Evolutionary conservation across 2,329 filamentous ascomycete species (phyloP), one percentile per base, ranked within the genome.

Genomic region (Beauveria australis): DNA sequence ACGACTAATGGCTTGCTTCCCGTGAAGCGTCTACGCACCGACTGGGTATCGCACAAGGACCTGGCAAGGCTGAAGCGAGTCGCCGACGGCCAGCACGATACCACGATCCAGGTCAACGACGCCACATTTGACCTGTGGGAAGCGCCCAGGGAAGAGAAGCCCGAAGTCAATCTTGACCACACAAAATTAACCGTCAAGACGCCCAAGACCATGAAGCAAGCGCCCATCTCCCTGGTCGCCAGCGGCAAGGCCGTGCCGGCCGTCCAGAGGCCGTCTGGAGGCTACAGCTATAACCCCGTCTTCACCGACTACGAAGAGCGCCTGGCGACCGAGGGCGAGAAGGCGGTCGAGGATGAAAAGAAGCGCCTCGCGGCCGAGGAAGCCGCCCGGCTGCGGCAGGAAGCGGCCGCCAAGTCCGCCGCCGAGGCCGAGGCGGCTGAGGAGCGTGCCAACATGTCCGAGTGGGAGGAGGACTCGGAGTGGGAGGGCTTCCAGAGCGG

Each of bases 401-500:
- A 91, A 68, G 84, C 89, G 19, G 83, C 87, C 0, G 85, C 84
- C 14, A 78, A 78, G 47, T 92, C 88, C 10, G 86, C 88, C 19
- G 89, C 88, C 2, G 84, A 89, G 66, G 87, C 89, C 2, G 88
- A 92, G 54, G 89, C 89, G 18, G 87, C 86, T 0, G 86, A 90
- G 68, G 82, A 84, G 63, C 84, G 81, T 53, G 82, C 82, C 3
- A 81, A 87, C 54, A 69, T 88, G 61, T 87, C 84, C 0, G 85
- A 85, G 72, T 93, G 85, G 79, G 91, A 95, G 62, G 89, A 93
- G 67, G 92, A 96, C 70, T 94, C 89, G 52, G 92, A 90, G 16
- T 97, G 92, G 91, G 93, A 92, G 73, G 89, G 89, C 0, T 85
- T 91, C 65, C 88, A 96, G 76, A 96, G 91, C 71, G 92, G 91